A percentile compares a stretch with the other conserved stretches of the same genome.
phyloP scores from a whole-genome alignment of 345 rosid species.

The Rhodamnia argentea region DNA sequence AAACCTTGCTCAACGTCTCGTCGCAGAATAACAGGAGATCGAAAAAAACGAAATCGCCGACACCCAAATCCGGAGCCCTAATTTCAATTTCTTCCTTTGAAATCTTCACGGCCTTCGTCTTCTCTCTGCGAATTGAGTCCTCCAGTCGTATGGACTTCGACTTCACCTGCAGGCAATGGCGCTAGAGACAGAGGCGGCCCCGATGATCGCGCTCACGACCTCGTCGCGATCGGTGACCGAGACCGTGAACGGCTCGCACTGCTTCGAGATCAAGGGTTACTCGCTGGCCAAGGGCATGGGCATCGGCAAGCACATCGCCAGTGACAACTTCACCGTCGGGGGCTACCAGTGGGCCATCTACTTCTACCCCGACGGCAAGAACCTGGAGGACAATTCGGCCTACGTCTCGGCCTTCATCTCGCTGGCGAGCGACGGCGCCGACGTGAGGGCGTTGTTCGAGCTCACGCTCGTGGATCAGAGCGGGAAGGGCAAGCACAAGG shows the following conservation, averaged over 20 bases:
- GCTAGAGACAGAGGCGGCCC: neutral
- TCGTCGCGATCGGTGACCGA: conserved; percentile 45
- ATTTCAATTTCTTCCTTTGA: neutral
- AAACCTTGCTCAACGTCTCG: neutral
- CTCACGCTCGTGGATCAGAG: conserved; percentile 63
- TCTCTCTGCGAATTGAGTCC: neutral
- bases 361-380: conserved; percentile 65
- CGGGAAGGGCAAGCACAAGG: conserved; percentile 62
- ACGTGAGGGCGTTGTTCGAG: conserved; percentile 57
- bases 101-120: neutral
- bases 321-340: conserved; percentile 56
- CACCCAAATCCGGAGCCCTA: neutral
- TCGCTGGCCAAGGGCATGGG: conserved; percentile 71
- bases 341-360: conserved; percentile 66
- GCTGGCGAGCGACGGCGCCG: conserved; percentile 59
- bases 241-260: conserved; percentile 48
- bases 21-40: neutral
- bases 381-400: conserved; percentile 47
- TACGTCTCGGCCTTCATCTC: conserved; percentile 65
- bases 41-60: neutral
- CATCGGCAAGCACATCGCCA: conserved; percentile 54
- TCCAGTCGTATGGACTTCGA: neutral
- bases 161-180: neutral
- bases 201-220: conserved; percentile 20
- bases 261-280: conserved; percentile 38